phyloP scores from a whole-genome alignment of 768 basidiomycete genomes.

The Plicaturopsis crispa region DNA sequence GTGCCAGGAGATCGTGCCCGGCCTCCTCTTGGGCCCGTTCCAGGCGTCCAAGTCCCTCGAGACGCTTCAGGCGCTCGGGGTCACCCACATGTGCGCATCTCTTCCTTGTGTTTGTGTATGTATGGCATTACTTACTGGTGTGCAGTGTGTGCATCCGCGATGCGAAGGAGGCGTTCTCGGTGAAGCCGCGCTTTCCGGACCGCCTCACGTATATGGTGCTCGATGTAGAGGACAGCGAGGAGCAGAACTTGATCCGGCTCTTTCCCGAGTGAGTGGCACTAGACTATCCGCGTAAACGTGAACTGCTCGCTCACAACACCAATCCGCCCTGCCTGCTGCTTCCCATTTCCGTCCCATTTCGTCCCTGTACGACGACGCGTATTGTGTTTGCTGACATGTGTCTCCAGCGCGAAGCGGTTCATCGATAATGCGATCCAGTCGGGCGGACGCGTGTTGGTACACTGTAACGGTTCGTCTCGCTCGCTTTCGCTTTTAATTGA shows the following conservation, averaged over 20 bases:
- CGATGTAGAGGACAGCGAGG: constrained; percentile 88
- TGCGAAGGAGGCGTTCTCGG: constrained; percentile 84
- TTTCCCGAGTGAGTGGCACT: constrained; percentile 64
- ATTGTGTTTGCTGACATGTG: too few relatives aligned
- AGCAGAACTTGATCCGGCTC: constrained; percentile 87
- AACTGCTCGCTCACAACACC: too few relatives aligned
- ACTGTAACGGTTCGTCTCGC: constrained; percentile 76
- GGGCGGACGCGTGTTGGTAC: constrained; percentile 76
- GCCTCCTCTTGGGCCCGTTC: constrained; percentile 79
- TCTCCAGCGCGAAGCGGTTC: constrained; percentile 61
- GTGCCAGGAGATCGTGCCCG: constrained; percentile 85
- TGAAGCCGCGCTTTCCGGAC: constrained; percentile 77
- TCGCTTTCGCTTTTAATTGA: too few relatives aligned
- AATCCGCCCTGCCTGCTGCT: background rate
- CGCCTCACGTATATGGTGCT: constrained; percentile 72
- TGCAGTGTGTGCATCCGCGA: constrained; percentile 83
- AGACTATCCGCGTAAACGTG: too few relatives aligned
- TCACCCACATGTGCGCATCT: constrained; percentile 72
- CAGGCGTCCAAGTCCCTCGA: constrained; percentile 80
- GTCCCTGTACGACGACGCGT: too few relatives aligned
- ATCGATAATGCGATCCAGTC: constrained; percentile 60
- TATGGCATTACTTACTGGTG: constrained; percentile 11
- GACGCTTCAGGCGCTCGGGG: constrained; percentile 50
- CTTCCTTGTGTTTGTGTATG: constrained; percentile 5
- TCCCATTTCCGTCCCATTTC: background rate